phyloP scores from a whole-genome alignment of 768 basidiomycete genomes.

The Tylopilus rubrobrunneus region DNA sequence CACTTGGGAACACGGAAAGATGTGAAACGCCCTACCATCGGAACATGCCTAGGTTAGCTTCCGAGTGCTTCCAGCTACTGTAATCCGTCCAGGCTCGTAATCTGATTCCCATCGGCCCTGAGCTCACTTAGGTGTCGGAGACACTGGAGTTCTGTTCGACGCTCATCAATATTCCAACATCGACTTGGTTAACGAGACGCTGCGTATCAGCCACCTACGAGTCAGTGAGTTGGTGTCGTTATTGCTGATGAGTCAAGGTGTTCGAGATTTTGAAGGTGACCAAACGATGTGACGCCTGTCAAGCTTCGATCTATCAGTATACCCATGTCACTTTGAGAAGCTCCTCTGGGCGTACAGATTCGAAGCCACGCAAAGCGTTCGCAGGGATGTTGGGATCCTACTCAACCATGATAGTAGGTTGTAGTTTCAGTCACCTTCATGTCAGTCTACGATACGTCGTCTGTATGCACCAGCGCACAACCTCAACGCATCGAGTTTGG shows the following conservation, averaged over 20 bases:
- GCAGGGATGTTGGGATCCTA: constrained; percentile 65
- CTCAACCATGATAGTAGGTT: constrained; percentile 80
- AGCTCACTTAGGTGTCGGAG: constrained; percentile 85
- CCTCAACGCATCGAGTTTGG: constrained; percentile 67
- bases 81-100: constrained; percentile 71
- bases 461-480: constrained; percentile 52
- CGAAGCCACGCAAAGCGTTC: constrained; percentile 73
- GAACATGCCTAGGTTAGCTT: constrained; percentile 55
- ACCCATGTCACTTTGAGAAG: constrained; percentile 8
- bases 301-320: constrained; percentile 47
- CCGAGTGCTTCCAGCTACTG: constrained; percentile 73
- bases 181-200: no score
- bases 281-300: constrained; percentile 82
- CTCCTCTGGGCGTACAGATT: constrained; percentile 50
- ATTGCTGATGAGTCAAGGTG: constrained; percentile 84
- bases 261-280: constrained; percentile 82
- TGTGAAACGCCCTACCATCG: constrained; percentile 52
- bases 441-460: constrained; percentile 12
- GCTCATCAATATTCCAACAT: constrained; percentile 5
- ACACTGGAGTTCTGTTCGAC: constrained; percentile 68
- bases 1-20: constrained; percentile 3
- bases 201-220: constrained; percentile 52
- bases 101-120: constrained; percentile 82
- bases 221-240: constrained; percentile 86
- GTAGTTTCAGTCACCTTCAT: constrained; percentile 47